Evolutionary conservation across 768 basidiomycete genomes (phyloP), one percentile per base, ranked within the genome.

Genomic region (Gautieria morchelliformis): DNA sequence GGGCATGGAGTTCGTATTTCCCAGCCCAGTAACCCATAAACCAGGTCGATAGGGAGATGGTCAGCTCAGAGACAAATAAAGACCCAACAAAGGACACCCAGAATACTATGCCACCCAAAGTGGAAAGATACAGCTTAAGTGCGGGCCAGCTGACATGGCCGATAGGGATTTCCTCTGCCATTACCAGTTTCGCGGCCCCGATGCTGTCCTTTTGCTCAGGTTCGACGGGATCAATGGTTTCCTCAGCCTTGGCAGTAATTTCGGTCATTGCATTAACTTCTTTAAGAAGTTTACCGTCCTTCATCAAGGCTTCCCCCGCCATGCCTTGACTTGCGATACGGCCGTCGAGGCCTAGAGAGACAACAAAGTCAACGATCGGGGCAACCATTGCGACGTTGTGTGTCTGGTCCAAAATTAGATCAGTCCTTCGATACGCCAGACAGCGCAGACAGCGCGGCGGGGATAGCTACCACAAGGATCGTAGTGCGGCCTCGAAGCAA

Each of bases 141-240:
- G 78, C 70, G 39, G 70, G 57, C 76, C 78, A 80, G 47, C 78
- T 77, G 30, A 86, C 76, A 58, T 79, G 80, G 0, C 84, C 84
- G 51, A 76, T 73, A 7, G 72, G 75, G 46, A 85, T 74, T 63
- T 87, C 85, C 64, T 87, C 85, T 0, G 77, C 78, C 8, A 83
- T 68, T 46, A 85, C 76, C 19, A 87, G 72, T 63, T 84, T 83
- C 2, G 83, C 82, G 2, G 3, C 27, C 46, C 75, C 74, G 46
- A 69, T 67, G 14, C 61, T 46, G 27, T 58, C 49, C n/a, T 58
- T 60, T 11, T 56, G 48, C 32, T 62, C 65, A 19, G 56, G 61
- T 19, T 56, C 59, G 11, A 65, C 61, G 3, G 62, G 35, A 49
- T 63, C 60, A 17, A 66, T 66, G 30, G 67, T 64, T 47, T 72